Conservation (phyloP, 208 protist genomes). For the Leishmania turanica region DNA sequence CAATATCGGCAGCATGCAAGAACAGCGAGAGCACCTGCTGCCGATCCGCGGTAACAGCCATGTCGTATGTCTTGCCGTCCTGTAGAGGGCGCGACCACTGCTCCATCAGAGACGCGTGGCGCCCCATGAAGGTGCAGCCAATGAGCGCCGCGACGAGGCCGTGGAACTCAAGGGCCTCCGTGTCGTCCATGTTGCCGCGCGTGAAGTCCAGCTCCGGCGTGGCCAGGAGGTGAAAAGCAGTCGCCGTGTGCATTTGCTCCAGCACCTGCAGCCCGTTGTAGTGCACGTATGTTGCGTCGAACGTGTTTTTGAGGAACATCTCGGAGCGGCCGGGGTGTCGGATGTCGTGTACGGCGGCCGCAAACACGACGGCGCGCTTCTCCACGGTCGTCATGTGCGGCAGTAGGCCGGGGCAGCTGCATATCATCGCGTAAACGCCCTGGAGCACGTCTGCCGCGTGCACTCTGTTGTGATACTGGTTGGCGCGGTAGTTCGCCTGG, state of each 20-base stretch:
- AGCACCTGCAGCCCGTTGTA: conserved; percentile 59
- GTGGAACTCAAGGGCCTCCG: conserved; percentile 70
- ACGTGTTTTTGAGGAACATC: conserved; percentile 50
- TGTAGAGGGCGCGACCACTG: conserved; percentile 26
- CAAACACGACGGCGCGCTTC: conserved; percentile 61
- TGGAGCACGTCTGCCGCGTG: conserved; percentile 84
- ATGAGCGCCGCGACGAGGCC: conserved; percentile 54
- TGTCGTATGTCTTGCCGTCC: conserved; percentile 35
- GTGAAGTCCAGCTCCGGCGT: conserved; percentile 65
- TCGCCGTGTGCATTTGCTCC: conserved; percentile 81
- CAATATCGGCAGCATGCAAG: conserved; percentile 83
- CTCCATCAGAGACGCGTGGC: conserved; percentile 42
- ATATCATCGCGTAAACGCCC: conserved; percentile 54
- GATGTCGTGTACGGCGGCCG: conserved; percentile 72
- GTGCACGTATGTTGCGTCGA: conserved; percentile 60
- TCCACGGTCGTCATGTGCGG: conserved; percentile 57
- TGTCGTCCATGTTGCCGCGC: conserved; percentile 34
- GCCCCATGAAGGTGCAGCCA: conserved; percentile 65
- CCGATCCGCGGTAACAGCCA: conserved; percentile 42
- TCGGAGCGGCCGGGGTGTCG: conserved; percentile 72
- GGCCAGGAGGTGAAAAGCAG: conserved; percentile 61
- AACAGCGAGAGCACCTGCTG: conserved; percentile 61
- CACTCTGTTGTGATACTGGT: conserved; percentile 79
- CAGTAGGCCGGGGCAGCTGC: conserved; percentile 37
- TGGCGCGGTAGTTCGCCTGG: conserved; percentile 73